Base-by-base conservation (phyloP, 345 rosid species). In the Eucalyptus pumila region DNA sequence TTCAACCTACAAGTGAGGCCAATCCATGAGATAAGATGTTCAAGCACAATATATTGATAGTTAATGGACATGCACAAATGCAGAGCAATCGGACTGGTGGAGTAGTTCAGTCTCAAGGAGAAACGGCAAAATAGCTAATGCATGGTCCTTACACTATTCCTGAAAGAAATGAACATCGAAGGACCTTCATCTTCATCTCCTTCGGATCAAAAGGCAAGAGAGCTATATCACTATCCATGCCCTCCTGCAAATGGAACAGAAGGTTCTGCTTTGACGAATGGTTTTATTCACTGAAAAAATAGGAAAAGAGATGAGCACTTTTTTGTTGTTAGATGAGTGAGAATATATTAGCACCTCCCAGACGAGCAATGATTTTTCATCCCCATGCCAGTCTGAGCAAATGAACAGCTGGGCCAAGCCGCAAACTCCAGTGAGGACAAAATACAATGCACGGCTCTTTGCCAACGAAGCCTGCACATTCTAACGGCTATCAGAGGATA, bases 181-280 rank as follows among this genome's bases (percentile, higher is more conserved):
- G 98, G 93, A 96, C 94, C 93, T 94, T 96, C 98, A 96, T 96
- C 93, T 95, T 96, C 98, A 96, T 97, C 45, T 90, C 92, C 88
- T 93, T 89, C 65, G 95, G 95, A 90, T 94, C 92, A 93, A 95
- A 97, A 83, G 99, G 99, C 90, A 95, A 92, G 90, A 97, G 96
- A 76, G 95, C 96, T 60, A 96, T 85, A 87, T 93, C 92, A 80
- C 94, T 93, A 93, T 93, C 95, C 72, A 89, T 56, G 45, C 93
- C 93, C 24, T 93, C 92, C 99, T 97, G 94, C 92, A 92, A 93
- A 89, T 91, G 85, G 80, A 87, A 56, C 72, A 62, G 16, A 62
- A 62, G 37, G 72, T 62, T 62, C 37, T 30, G 34, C 72, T 62
- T n/a, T 62, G 34, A 13, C 7, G 72, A 62, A 62, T 6, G 72